These are phyloP conservation scores for Emmonsiellopsis sp. DNA, from an alignment of 2,329 filamentous ascomycete genomes.

Conservation along the genomic window DNA sequence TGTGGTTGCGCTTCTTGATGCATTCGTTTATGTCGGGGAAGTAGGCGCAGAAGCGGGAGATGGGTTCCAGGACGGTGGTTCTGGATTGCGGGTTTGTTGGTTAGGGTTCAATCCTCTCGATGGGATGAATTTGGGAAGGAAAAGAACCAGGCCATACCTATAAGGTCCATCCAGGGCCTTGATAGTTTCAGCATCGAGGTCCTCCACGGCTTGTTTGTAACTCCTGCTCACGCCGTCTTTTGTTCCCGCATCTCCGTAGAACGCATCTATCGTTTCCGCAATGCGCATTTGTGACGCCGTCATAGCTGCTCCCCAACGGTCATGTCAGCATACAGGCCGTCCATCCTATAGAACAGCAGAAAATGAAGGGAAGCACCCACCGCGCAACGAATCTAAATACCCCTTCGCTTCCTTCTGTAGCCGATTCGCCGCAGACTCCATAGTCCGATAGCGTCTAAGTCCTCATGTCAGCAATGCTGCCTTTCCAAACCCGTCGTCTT, in stretches of 20 bases:
- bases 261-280: slow-evolving; percentile 97
- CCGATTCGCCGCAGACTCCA: slow-evolving; percentile 87
- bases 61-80: slow-evolving; percentile 89
- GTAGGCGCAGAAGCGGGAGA: slow-evolving; percentile 92
- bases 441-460: slow-evolving; percentile 80
- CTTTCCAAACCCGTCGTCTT: too few relatives aligned
- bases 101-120: slow-evolving; percentile 1
- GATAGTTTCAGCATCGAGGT: slow-evolving; percentile 95
- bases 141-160: slow-evolving; percentile 41
- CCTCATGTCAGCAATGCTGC: neutral
- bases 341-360: too few relatives aligned
- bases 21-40: slow-evolving; percentile 99
- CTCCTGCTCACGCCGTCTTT: slow-evolving; percentile 90
- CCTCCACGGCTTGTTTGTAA: slow-evolving; percentile 97
- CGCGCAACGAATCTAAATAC: slow-evolving; percentile 89
- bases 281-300: slow-evolving; percentile 99
- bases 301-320: slow-evolving; percentile 58
- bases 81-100: slow-evolving; percentile 30
- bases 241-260: slow-evolving; percentile 93
- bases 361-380: slow-evolving; percentile 35
- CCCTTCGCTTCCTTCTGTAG: slow-evolving; percentile 97
- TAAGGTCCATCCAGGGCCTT: slow-evolving; percentile 97
- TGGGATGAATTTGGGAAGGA: neutral
- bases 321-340: neutral
- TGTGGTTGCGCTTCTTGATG: slow-evolving; percentile 95